Percentiles rank a stretch among this genome's conserved stretches.
These are phyloP conservation scores for Cinnamomum chago DNA, from an alignment of 164 flowering plant species.

Conservation along the genomic window DNA sequence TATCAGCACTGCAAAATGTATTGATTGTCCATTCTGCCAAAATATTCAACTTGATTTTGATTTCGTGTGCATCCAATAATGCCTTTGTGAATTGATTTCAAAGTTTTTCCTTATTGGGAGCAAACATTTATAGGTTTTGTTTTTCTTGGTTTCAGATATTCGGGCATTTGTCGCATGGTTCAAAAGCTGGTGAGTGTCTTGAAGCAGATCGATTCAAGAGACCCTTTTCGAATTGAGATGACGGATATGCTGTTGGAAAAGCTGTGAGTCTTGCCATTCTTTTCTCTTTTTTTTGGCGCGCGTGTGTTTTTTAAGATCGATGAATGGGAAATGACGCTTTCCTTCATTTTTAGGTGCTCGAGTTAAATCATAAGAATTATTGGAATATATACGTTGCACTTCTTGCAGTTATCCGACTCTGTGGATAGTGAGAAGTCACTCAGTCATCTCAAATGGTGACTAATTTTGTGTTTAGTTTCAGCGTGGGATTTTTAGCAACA, in stretches of 20 bases:
- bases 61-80: neutral
- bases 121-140: neutral
- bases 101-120: neutral
- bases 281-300: no score
- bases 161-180: slow-evolving; percentile 62
- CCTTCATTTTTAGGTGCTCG: no score
- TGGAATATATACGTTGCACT: no score
- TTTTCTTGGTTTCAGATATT: slow-evolving; percentile 41
- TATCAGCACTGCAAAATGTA: neutral
- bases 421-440: no score
- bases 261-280: slow-evolving; percentile 49
- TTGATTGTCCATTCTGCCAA: neutral
- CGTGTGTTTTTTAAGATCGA: no score
- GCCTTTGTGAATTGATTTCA: neutral
- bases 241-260: slow-evolving; percentile 76
- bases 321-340: no score
- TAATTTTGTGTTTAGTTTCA: no score
- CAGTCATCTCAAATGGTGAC: no score
- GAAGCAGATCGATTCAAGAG: slow-evolving; percentile 81
- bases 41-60: neutral
- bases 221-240: slow-evolving; percentile 80
- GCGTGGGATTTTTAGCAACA: no score
- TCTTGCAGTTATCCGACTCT: no score
- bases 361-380: no score
- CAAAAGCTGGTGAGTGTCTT: slow-evolving; percentile 74